Conservation (phyloP, 2,329 filamentous ascomycete species). For the Phoma sp. region DNA sequence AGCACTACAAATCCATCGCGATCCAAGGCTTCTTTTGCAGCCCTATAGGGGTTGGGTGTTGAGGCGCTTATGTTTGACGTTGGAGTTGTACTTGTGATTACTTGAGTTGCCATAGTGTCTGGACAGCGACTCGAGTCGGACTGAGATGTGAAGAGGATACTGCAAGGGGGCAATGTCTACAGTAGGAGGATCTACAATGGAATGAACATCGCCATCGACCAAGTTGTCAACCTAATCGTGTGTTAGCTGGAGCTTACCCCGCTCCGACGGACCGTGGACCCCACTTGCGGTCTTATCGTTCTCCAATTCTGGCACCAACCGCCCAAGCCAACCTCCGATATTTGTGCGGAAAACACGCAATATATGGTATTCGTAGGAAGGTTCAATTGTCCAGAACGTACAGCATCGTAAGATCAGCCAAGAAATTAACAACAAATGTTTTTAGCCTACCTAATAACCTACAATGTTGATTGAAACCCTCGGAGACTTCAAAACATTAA, state of each 20-base stretch:
- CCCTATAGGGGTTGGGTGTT: slow-evolving; percentile 31
- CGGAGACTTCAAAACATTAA: too few species aligned
- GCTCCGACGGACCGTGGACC: not conserved
- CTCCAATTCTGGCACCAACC: not conserved
- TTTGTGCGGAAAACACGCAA: too few species aligned
- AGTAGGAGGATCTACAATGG: not conserved
- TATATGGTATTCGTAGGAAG: too few species aligned
- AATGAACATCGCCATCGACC: not conserved
- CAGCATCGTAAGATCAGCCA: too few species aligned
- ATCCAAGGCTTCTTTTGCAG: slow-evolving; percentile 63
- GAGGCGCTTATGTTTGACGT: not conserved
- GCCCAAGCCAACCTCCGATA: too few species aligned
- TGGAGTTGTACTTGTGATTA: not conserved
- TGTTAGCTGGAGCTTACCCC: not conserved
- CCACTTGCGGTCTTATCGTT: not conserved
- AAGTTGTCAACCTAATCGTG: not conserved
- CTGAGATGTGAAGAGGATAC: not conserved
- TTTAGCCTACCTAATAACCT: too few species aligned
- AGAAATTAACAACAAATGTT: too few species aligned
- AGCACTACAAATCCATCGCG: slow-evolving; percentile 79
- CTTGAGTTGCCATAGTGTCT: not conserved
- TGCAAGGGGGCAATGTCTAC: not conserved
- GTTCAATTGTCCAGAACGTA: too few species aligned
- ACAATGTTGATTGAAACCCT: too few species aligned
- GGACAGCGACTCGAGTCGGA: not conserved